Evolutionary conservation across 768 basidiomycete species (phyloP), one percentile per base, ranked within the genome.

Genomic region (Mycena kentingensis): DNA sequence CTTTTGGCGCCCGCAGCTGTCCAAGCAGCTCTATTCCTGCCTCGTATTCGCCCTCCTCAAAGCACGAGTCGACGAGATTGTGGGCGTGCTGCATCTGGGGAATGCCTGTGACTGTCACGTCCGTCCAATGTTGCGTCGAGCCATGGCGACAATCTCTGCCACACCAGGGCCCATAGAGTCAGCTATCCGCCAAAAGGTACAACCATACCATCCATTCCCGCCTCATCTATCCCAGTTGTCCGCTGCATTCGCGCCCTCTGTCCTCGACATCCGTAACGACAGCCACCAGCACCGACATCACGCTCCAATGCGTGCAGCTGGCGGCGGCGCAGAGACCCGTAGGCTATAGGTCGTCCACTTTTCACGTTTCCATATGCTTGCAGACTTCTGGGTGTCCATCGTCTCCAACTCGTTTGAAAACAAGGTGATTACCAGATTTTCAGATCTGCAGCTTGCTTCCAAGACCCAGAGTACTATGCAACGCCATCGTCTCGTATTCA

Each of bases 211-310:
- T 19, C 15, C 10, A 24, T n/a, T 25, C 11, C 41, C n/a, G 21
- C 44, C 65, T 46, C 56, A 55, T 39, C 35, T 27, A 29, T 47
- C 26, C 42, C 36, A 16, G 36, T 44, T 58, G 44, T 55, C 51
- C 54, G 43, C 53, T 49, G 54, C 46, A 44, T 75, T 93, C 49
- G 73, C 76, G 60, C 90, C 91, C 18, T 69, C 77, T 48, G 74
- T 77, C 61, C 74, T 93, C 64, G 75, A 65, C 48, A 85, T 93
- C 65, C 77, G 77, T 29, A 93, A 93, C 70, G 87, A 93, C 63
- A 93, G 91, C 46, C 85, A 83, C 81, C 78, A 88, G 72, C 91
- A 93, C 70, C 81, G 87, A 63, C 87, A 93, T 73, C 91, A 93
- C 71, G 78, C 79, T 50, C 77, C 91, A 41, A 93, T 93, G 91